Evolutionary conservation across 495 filamentous ascomycete genomes (phyloP), one percentile per base, ranked within the genome.

Genomic region (Trypethelium eluteriae): DNA sequence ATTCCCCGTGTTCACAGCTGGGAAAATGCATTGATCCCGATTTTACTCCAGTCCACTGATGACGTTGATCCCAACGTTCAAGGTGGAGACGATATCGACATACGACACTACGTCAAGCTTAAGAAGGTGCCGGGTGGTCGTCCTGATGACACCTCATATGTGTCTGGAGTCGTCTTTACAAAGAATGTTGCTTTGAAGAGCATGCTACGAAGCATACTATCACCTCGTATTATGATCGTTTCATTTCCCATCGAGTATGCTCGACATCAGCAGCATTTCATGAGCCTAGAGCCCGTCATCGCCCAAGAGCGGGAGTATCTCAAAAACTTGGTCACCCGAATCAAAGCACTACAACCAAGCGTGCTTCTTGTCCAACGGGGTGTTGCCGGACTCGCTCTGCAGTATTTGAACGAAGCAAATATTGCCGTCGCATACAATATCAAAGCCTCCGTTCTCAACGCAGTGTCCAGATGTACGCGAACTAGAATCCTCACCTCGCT

Each of bases 231-330:
- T 66, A 81, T 96, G 61, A 93, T 98, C 70, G 86, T 98, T 39
- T 91, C 92, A 6, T 99, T 99, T 74, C 88, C 95, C 7, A 89
- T 99, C 59, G 95, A 98, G 73, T 99, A 98, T 77, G 89, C 93
- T 49, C 88, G 94, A 41, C 92, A 96, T 70, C 89, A 96, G 71
- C 88, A 91, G 68, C 93, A 97, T 69, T 97, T 98, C 76, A 98
- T 99, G 94, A 98, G 95, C 69, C 79, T 99, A 34, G 91, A 96
- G 69, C 94, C 93, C 44, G 92, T 99, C 65, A 96, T 99, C 70
- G 90, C 92, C 47, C 95, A 98, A 75, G 95, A 99, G 77, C 88
- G 89, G 66, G 95, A 99, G 72, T 99, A 93, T 73, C 81, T 99
- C 9, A 86, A 88, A 69, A 96, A 97, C 72, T 84, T 98, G 64